Evolutionary conservation across 2,329 filamentous ascomycete genomes (phyloP), one percentile per base, ranked within the genome.

Genomic region (Alternaria triticina): DNA sequence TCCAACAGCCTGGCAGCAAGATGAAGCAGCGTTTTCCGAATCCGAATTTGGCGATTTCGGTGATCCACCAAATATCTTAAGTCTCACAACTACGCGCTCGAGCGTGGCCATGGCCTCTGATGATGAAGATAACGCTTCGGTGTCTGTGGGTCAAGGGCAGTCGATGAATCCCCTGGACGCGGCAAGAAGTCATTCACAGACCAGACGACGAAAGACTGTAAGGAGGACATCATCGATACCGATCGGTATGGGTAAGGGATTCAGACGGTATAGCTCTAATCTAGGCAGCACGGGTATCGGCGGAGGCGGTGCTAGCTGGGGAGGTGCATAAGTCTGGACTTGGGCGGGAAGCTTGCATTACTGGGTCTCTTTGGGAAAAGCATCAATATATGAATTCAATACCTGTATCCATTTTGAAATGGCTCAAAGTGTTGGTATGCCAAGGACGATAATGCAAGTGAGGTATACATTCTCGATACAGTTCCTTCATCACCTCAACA

Each of bases 221-320:
- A 72, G 77, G 58, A 77, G 82, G 59, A 77, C 75, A 49, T 80
- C 79, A 4, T 83, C 80, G 1, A 79, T 82, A 28, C 83, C 83
- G 0, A 76, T 84, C 33, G 83, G 83, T 1, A 82, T 84, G 81
- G 82, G 82, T 2, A 60, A 74, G 12, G 82, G 82, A 0, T 82
- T 84, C 49, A 75, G 81, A 51, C 66, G 82, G 23, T 78, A 81
- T 57, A 84, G 82, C 62, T 83, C 82, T 28, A 84, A 84, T 64
- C 61, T 85, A 27, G 83, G 82, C 5, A 77, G 70, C 57, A 78
- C 75, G 10, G 79, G 79, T 10, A 67, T 78, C 54, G 77, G 77
- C 1, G 70, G 67, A n/a, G 72, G 68, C 12, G 76, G 77, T 4
- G 68, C 74, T 27, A 78, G 74, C 50, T 78, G 77, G 74, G 76